phyloP scores from a whole-genome alignment of 257 asterid genomes.

The Fraxinus excelsior region DNA sequence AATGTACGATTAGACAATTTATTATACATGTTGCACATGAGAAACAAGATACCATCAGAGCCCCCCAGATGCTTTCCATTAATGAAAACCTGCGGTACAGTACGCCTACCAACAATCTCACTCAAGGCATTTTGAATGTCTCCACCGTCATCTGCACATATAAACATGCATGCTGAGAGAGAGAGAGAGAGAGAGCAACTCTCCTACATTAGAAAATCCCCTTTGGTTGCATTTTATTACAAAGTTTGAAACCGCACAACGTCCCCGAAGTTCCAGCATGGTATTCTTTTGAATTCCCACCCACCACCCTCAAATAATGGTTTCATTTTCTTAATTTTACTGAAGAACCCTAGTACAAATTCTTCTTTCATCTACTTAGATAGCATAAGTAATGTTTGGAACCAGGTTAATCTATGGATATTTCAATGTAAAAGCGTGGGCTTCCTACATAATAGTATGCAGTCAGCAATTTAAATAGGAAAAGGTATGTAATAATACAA shows the following conservation, averaged over 20 bases:
- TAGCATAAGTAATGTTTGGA: not conserved
- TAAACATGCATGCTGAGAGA: not conserved
- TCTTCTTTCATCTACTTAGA: not conserved
- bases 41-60: slow-evolving; percentile 72
- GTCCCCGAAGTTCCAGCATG: not conserved
- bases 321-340: not conserved
- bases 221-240: not conserved
- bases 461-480: not conserved
- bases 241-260: not conserved
- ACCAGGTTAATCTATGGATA: not conserved
- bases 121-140: slow-evolving; percentile 75
- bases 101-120: slow-evolving; percentile 68
- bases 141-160: slow-evolving; percentile 68
- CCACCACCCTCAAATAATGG: not conserved
- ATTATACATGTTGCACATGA: not conserved
- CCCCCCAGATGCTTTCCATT: slow-evolving; percentile 95
- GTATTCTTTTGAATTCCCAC: not conserved
- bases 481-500: not conserved
- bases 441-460: not conserved
- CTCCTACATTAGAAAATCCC: not conserved
- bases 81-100: slow-evolving; percentile 94
- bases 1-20: not conserved
- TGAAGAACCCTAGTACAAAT: not conserved
- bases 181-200: not conserved
- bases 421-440: not conserved